Evolutionary conservation across 371 early-diverging fungal species (phyloP).

Genomic region (Haplosporangium sp.): DNA sequence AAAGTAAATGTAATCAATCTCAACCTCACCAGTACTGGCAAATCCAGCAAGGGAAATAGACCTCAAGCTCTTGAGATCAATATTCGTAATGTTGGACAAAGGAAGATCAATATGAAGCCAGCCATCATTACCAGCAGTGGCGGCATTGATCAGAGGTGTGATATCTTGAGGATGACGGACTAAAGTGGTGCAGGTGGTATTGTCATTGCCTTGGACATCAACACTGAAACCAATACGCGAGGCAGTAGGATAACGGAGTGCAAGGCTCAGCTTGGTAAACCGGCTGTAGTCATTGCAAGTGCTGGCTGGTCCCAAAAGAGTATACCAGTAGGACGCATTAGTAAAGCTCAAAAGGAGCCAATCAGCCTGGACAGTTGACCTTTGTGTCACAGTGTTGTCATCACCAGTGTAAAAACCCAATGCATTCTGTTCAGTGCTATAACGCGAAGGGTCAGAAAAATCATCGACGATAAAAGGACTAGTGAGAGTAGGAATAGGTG

Average conservation of each 20-base stretch:
- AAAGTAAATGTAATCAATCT: background rate
- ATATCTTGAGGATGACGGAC: background rate
- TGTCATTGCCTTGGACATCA: background rate
- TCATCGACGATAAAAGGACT: background rate
- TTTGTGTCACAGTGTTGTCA: background rate
- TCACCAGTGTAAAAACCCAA: background rate
- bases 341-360: background rate
- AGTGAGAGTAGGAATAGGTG: background rate
- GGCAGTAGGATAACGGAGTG: background rate
- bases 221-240: background rate
- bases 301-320: background rate
- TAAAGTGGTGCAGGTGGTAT: background rate
- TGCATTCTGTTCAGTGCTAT: background rate
- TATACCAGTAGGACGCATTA: background rate
- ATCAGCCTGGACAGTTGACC: background rate
- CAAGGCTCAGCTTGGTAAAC: background rate
- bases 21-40: background rate
- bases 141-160: background rate
- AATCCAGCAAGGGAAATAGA: background rate
- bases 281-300: slow-evolving; percentile 1
- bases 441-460: background rate
- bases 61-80: background rate
- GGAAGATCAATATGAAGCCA: background rate
- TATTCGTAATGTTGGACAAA: background rate
- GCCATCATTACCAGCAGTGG: background rate